A percentile compares a stretch with the other conserved stretches of the same genome.
Evolutionary conservation across 495 filamentous ascomycete genomes (phyloP).

Genomic region (Penicillium pulvis): DNA sequence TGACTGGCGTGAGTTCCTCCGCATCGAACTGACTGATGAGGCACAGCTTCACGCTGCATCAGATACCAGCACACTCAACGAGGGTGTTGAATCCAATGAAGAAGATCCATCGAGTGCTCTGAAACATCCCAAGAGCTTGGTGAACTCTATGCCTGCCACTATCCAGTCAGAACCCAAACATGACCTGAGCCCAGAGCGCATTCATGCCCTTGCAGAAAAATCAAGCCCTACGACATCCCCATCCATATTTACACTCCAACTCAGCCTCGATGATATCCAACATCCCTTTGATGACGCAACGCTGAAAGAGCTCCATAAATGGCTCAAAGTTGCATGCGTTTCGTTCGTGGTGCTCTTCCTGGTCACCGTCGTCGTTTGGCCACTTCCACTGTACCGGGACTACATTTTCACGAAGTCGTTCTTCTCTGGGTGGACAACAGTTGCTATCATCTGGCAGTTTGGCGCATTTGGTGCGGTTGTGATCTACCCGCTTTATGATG

Average conservation of each 20-base stretch:
- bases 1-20: slow-evolving; percentile 52
- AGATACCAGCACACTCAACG: slow-evolving; percentile 18
- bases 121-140: neutral
- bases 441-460: slow-evolving; percentile 52
- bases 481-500: slow-evolving; percentile 49
- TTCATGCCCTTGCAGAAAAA: slow-evolving; percentile 7
- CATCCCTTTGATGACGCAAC: slow-evolving; percentile 41
- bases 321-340: slow-evolving; percentile 42
- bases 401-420: slow-evolving; percentile 50
- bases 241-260: neutral
- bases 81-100: neutral
- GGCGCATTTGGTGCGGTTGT: slow-evolving; percentile 45
- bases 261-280: slow-evolving; percentile 30
- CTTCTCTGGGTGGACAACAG: slow-evolving; percentile 47
- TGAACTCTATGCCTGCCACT: neutral
- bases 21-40: slow-evolving; percentile 39
- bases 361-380: slow-evolving; percentile 45
- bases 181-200: slow-evolving; percentile 16
- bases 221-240: neutral
- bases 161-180: neutral
- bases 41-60: slow-evolving; percentile 22
- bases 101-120: neutral
- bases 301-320: slow-evolving; percentile 33
- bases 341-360: slow-evolving; percentile 42
- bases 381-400: slow-evolving; percentile 46